Evolutionary conservation across 495 filamentous ascomycete genomes (phyloP).

Genomic region (Terfezia boudieri): DNA sequence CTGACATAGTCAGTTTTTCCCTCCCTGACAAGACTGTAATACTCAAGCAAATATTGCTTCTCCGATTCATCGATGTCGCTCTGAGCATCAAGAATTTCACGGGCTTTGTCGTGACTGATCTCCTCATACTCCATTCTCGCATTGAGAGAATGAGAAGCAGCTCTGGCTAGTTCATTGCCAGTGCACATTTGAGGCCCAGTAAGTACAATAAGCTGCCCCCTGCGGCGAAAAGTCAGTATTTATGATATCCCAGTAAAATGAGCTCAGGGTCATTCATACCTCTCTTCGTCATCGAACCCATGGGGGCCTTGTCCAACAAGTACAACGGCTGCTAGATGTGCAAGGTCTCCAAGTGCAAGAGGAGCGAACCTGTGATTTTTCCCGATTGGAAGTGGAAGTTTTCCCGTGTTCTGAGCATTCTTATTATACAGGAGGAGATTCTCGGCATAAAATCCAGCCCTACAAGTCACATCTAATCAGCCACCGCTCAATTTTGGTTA

Average conservation of each 20-base stretch:
- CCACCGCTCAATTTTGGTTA: not conserved
- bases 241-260: not conserved
- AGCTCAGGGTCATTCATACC: constrained; percentile 5
- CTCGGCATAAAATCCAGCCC: constrained; percentile 34
- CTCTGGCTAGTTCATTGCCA: constrained; percentile 30
- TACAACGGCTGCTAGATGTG: constrained; percentile 29
- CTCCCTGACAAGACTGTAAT: constrained; percentile 34
- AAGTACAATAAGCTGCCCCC: constrained; percentile 25
- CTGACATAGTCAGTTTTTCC: constrained; percentile 40
- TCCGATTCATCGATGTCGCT: constrained; percentile 26
- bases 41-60: constrained; percentile 33
- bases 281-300: constrained; percentile 32
- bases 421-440: constrained; percentile 30
- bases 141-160: constrained; percentile 29
- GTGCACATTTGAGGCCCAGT: constrained; percentile 29
- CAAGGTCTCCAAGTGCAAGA: constrained; percentile 29
- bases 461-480: not conserved
- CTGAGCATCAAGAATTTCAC: constrained; percentile 24
- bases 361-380: constrained; percentile 31
- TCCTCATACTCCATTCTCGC: constrained; percentile 30
- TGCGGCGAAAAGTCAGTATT: not conserved
- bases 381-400: constrained; percentile 30
- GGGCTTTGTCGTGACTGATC: constrained; percentile 29
- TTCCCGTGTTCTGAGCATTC: constrained; percentile 25
- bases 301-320: constrained; percentile 30